These are phyloP conservation scores for Scenedesmus sp. DNA, from an alignment of 163 green algal genomes.

Conservation along the genomic window DNA sequence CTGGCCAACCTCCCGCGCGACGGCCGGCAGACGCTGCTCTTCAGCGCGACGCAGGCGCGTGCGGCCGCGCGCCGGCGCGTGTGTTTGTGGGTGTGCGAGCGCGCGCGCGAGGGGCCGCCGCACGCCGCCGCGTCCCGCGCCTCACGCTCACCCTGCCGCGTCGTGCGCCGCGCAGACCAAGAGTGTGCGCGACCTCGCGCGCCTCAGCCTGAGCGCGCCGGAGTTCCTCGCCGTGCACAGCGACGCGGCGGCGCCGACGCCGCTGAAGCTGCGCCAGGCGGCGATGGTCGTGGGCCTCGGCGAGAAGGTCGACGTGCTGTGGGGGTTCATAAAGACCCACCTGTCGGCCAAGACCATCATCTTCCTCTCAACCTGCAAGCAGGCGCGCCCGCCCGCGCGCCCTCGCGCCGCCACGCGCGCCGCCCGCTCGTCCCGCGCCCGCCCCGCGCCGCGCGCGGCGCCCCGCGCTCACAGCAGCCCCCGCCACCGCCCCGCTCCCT, in stretches of 20 bases:
- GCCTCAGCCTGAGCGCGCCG: conserved; percentile 86
- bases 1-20: conserved; percentile 84
- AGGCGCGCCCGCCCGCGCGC: conserved; percentile 59
- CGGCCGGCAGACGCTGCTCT: conserved; percentile 93
- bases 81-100: not conserved
- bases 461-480: no score
- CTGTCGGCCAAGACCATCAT: conserved; percentile 88
- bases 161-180: conserved; percentile 24
- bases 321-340: conserved; percentile 96
- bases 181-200: conserved; percentile 82
- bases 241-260: conserved; percentile 87
- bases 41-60: conserved; percentile 91
- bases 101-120: no score
- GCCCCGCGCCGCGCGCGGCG: no score
- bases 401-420: no score
- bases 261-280: conserved; percentile 90
- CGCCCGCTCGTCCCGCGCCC: no score
- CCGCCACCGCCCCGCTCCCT: no score
- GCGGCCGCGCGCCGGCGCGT: not conserved
- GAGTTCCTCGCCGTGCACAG: conserved; percentile 95
- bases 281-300: conserved; percentile 60
- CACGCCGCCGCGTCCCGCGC: no score
- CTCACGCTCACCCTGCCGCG: not conserved
- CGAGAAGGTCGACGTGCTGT: conserved; percentile 95
- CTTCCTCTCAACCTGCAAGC: conserved; percentile 98